Conservation (phyloP, 345 rosid species). For the Camelina laxa region DNA sequence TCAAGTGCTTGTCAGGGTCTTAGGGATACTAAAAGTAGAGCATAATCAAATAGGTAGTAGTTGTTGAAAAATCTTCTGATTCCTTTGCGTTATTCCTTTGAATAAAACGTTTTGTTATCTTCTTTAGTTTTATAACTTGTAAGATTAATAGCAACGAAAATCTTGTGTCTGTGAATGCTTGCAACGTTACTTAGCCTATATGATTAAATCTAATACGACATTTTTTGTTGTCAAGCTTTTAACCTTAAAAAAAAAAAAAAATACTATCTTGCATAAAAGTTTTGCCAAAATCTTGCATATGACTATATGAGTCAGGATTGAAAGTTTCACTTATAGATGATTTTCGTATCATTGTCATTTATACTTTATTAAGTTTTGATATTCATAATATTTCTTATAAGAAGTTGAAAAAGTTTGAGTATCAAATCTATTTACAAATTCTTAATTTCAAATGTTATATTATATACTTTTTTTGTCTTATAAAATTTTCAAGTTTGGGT, state of each 20-base stretch:
- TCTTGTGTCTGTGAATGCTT: too few relatives aligned
- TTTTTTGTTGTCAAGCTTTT: background rate
- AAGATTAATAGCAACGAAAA: background rate
- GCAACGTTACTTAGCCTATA: background rate
- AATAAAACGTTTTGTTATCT: background rate
- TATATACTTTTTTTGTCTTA: background rate
- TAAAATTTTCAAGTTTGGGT: background rate
- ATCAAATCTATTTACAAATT: background rate
- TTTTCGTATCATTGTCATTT: background rate
- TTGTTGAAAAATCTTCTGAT: background rate
- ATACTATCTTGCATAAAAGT: too few relatives aligned
- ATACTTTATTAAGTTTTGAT: background rate
- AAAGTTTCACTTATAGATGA: too few relatives aligned
- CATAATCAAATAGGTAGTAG: background rate
- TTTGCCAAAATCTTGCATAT: too few relatives aligned
- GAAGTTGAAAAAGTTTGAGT: background rate
- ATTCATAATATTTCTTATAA: background rate
- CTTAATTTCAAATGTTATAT: background rate
- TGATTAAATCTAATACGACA: background rate
- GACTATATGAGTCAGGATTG: too few relatives aligned
- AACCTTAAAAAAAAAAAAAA: too few relatives aligned
- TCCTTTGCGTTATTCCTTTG: background rate
- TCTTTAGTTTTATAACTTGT: background rate
- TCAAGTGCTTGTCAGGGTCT: slow-evolving; percentile 6
- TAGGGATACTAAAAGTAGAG: background rate